Conservation (phyloP, 2,329 filamentous ascomycete species). For the Fusarium sp. region DNA sequence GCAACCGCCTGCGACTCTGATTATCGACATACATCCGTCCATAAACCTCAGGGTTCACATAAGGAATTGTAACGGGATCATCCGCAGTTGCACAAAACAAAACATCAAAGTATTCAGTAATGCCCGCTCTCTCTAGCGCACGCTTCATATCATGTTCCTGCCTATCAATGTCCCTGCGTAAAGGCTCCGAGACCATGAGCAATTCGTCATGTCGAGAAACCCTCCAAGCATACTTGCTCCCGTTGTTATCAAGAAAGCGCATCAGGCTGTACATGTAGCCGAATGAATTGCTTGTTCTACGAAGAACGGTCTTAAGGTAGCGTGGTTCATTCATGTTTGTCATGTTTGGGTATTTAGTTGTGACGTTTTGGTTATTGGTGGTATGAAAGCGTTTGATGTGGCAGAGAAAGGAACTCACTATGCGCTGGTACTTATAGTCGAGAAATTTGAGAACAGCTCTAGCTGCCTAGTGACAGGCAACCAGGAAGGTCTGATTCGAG, state of each 20-base stretch:
- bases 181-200: neutral
- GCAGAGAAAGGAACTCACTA: neutral
- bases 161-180: neutral
- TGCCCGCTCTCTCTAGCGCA: neutral
- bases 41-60: neutral
- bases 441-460: neutral
- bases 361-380: neutral
- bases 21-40: neutral
- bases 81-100: neutral
- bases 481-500: too few relatives aligned
- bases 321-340: neutral
- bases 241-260: neutral
- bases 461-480: neutral
- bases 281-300: neutral
- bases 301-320: neutral
- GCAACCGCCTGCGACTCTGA: neutral
- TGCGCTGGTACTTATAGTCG: neutral
- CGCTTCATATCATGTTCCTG: constrained; percentile 1
- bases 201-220: neutral
- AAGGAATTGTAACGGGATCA: neutral
- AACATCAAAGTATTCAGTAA: neutral
- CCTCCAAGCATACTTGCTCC: neutral
- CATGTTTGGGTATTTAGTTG: neutral
- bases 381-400: too few relatives aligned
- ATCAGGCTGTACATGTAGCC: constrained; percentile 4